These are phyloP conservation scores for Yamadazyma oceani DNA, from an alignment of 1,139 yeast species.

Conservation along the genomic window DNA sequence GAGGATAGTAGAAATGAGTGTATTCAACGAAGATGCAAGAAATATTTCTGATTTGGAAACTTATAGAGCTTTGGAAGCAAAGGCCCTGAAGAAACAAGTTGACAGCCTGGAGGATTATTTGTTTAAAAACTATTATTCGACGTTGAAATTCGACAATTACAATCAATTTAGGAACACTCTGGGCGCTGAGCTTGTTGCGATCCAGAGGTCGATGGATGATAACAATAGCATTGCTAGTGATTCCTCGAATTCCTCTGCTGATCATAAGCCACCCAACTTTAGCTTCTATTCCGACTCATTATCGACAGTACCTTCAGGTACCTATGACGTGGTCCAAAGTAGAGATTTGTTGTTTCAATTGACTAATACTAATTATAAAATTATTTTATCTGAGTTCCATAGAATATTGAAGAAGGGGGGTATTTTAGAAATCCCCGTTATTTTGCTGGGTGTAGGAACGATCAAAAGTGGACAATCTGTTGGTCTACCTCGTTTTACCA, in stretches of 20 bases:
- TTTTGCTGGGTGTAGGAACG: constrained; percentile 25
- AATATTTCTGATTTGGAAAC: constrained; percentile 17
- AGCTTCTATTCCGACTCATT: constrained; percentile 34
- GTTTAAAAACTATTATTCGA: constrained; percentile 24
- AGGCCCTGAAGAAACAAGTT: constrained; percentile 21
- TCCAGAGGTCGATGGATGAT: constrained; percentile 28
- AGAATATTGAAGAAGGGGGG: constrained; percentile 42
- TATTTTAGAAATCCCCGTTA: constrained; percentile 31
- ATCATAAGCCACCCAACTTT: constrained; percentile 38
- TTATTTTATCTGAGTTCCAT: constrained; percentile 32
- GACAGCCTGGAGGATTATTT: constrained; percentile 26
- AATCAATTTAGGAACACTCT: constrained; percentile 23
- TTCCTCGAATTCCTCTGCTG: constrained; percentile 14
- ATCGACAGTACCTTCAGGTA: constrained; percentile 26
- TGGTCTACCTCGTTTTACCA: constrained; percentile 21
- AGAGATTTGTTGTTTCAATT: constrained; percentile 38
- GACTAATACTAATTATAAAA: constrained; percentile 25
- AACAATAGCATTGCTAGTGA: constrained; percentile 23
- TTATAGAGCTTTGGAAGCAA: constrained; percentile 17
- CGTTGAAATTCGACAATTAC: constrained; percentile 29
- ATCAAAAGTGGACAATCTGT: constrained; percentile 11
- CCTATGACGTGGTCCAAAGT: constrained; percentile 38
- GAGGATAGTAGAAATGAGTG: constrained; percentile 34
- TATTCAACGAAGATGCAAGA: constrained; percentile 28
- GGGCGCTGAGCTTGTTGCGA: constrained; percentile 28